These are phyloP conservation scores for Gonapodya prolifera DNA, from an alignment of 192 early-diverging fungal genomes.

Conservation along the genomic window DNA sequence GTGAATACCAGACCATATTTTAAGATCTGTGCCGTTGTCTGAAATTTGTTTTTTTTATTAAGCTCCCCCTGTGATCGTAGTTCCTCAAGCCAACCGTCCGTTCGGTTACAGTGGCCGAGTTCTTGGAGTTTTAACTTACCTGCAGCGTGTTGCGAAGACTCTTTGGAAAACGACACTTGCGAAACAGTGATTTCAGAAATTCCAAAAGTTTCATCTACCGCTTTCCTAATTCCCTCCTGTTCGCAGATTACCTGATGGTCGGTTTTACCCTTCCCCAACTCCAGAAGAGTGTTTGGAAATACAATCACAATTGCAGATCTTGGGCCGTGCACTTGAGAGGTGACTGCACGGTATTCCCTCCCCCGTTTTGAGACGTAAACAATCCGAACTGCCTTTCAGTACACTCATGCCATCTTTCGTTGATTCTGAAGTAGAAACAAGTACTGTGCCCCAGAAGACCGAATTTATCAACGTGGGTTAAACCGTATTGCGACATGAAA, in stretches of 20 bases:
- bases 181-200: neutral
- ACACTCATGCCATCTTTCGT: no score
- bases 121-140: neutral
- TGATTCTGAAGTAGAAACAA: no score
- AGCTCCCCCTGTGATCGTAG: conserved; percentile 33
- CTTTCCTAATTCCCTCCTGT: neutral
- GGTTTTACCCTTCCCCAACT: neutral
- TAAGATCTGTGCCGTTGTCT: no score
- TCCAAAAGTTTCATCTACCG: neutral
- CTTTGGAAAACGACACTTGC: neutral
- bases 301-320: neutral
- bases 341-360: no score
- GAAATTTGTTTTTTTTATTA: conserved; percentile 29
- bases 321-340: neutral
- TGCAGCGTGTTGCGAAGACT: neutral
- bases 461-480: no score
- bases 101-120: neutral
- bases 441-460: no score
- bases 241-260: neutral
- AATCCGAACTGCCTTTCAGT: no score
- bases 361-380: no score
- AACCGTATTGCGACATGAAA: no score
- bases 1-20: no score
- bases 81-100: conserved; percentile 18
- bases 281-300: neutral